A percentile compares a stretch with the other conserved stretches of the same genome.
Conservation (phyloP, 1,284 basidiomycete genomes). For the Boletellus dicymbophilus region DNA sequence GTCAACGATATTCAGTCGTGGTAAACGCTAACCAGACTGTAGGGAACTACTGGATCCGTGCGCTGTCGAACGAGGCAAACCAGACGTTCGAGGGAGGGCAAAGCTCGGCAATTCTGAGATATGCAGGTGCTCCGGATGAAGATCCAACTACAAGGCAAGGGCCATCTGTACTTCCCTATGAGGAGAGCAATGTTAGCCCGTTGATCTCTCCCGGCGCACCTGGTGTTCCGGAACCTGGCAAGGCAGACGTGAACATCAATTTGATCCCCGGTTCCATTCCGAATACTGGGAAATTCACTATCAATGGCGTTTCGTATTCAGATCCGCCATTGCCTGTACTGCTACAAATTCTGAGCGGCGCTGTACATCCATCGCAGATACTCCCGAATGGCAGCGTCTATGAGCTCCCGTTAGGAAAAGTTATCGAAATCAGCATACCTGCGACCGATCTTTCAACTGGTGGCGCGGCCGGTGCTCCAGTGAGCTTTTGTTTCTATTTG, state of each 20-base stretch:
- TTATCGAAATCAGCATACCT: conserved; percentile 37
- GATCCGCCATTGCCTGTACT: conserved; percentile 35
- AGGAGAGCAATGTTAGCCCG: conserved; percentile 41
- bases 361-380: conserved; percentile 35
- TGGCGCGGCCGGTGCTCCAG: conserved; percentile 32
- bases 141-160: conserved; percentile 42
- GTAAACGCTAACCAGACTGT: conserved; percentile 30
- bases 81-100: conserved; percentile 37
- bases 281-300: conserved; percentile 9
- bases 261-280: conserved; percentile 29
- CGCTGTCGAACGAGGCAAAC: conserved; percentile 22
- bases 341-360: conserved; percentile 46
- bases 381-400: conserved; percentile 41
- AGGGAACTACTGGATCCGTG: conserved; percentile 46
- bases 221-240: conserved; percentile 36
- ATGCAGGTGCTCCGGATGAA: conserved; percentile 40
- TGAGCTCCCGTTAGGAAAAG: conserved; percentile 33
- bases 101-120: conserved; percentile 56
- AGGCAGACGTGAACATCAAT: conserved; percentile 41
- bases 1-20: conserved; percentile 37
- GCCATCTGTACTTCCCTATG: conserved; percentile 31
- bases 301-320: conserved; percentile 28
- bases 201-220: conserved; percentile 35
- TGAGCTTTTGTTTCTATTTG: conserved; percentile 17
- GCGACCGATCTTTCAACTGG: conserved; percentile 14